Evolutionary conservation across 352 stramenopile genomes (phyloP).

Genomic region (Phytophthora pseudosyringae): DNA sequence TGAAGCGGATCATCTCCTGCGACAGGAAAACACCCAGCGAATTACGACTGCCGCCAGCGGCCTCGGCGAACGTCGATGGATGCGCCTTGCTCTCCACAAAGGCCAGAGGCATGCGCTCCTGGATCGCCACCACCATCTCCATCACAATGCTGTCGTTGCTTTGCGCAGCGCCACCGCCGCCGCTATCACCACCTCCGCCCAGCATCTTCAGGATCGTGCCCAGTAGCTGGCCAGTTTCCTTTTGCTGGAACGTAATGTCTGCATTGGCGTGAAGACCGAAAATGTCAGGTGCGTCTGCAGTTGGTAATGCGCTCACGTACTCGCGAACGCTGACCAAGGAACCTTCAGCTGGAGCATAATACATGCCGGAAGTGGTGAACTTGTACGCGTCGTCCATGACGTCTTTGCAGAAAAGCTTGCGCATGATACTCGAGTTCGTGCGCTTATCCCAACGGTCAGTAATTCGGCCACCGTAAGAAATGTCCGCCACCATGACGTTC

Average conservation of each 20-base stretch:
- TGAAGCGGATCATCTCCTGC: slow-evolving; percentile 93
- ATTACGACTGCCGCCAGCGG: slow-evolving; percentile 89
- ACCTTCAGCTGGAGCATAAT: slow-evolving; percentile 81
- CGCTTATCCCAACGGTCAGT: slow-evolving; percentile 95
- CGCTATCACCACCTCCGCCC: slow-evolving; percentile 56
- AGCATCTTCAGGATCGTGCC: slow-evolving; percentile 81
- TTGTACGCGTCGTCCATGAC: slow-evolving; percentile 90
- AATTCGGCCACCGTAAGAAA: slow-evolving; percentile 95
- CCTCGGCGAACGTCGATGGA: slow-evolving; percentile 81
- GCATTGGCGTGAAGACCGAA: slow-evolving; percentile 95
- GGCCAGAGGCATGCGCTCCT: slow-evolving; percentile 73
- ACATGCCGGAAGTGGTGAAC: slow-evolving; percentile 80
- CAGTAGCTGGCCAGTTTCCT: slow-evolving; percentile 85
- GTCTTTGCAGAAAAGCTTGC: slow-evolving; percentile 88
- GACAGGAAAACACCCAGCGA: slow-evolving; percentile 93
- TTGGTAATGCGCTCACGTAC: slow-evolving; percentile 86
- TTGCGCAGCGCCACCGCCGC: slow-evolving; percentile 46
- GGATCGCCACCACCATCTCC: slow-evolving; percentile 85
- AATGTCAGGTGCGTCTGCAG: slow-evolving; percentile 88
- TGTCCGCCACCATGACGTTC: slow-evolving; percentile 95
- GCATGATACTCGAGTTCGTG: slow-evolving; percentile 95
- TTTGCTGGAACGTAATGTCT: slow-evolving; percentile 95
- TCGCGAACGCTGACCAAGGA: slow-evolving; percentile 67
- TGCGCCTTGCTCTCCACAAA: slow-evolving; percentile 80
- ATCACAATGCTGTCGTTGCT: slow-evolving; percentile 84